Percentiles rank a stretch among this genome's conserved stretches.
Evolutionary conservation across 1,139 yeast genomes (phyloP).

Genomic region (Blastobotrys aristatus): DNA sequence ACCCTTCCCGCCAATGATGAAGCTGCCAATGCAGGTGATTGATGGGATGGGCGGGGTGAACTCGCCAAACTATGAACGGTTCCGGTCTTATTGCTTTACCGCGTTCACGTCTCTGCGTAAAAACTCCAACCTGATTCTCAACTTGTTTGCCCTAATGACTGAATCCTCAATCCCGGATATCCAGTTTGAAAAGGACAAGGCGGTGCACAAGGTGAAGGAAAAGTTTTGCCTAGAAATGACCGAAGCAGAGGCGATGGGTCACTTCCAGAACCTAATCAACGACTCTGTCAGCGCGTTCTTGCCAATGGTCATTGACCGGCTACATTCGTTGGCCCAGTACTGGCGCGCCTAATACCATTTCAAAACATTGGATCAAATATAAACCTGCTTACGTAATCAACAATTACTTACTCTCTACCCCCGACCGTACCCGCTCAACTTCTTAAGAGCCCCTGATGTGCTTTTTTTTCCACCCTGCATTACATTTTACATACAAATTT

Average conservation of each 20-base stretch:
- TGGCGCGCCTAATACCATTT: slow-evolving; percentile 67
- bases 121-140: slow-evolving; percentile 82
- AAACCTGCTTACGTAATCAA: neutral
- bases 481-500: too few relatives aligned
- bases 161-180: slow-evolving; percentile 91
- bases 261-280: slow-evolving; percentile 87
- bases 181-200: slow-evolving; percentile 62
- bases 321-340: slow-evolving; percentile 94
- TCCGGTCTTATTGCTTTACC: slow-evolving; percentile 89
- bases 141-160: slow-evolving; percentile 89
- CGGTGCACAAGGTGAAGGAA: slow-evolving; percentile 86
- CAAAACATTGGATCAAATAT: neutral
- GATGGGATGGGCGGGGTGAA: slow-evolving; percentile 97
- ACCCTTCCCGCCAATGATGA: slow-evolving; percentile 98
- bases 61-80: slow-evolving; percentile 78
- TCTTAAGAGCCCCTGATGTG: too few relatives aligned
- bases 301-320: slow-evolving; percentile 91
- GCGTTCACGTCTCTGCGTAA: slow-evolving; percentile 87
- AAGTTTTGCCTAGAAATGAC: slow-evolving; percentile 89
- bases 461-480: neutral
- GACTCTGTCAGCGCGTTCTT: slow-evolving; percentile 90
- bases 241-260: slow-evolving; percentile 92
- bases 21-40: slow-evolving; percentile 90
- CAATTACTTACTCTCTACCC: too few relatives aligned
- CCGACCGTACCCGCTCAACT: too few relatives aligned